phyloP scores from a whole-genome alignment of 352 stramenopile species.

The Pythium vanterpoolii region DNA sequence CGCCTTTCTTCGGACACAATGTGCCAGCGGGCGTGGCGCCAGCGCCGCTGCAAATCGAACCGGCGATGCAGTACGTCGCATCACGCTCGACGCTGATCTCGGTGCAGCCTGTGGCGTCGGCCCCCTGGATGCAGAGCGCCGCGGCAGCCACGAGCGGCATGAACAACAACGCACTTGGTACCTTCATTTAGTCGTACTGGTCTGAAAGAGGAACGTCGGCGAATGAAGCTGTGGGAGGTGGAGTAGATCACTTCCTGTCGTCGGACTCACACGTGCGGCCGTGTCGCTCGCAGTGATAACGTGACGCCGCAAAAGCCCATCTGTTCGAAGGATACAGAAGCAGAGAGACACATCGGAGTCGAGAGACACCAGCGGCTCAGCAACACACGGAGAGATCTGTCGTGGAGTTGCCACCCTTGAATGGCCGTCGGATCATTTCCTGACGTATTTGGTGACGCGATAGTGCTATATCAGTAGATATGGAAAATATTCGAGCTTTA shows the following conservation, averaged over 20 bases:
- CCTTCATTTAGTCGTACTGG: not conserved
- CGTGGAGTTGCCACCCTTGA: not conserved
- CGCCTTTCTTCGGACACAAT: slow-evolving; percentile 56
- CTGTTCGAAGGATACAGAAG: not conserved
- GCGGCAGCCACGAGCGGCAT: not conserved
- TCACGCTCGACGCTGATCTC: slow-evolving; percentile 66
- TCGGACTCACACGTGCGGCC: not conserved
- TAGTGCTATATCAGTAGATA: not conserved
- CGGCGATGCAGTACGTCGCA: slow-evolving; percentile 70
- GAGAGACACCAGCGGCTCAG: no score
- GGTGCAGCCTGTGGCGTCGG: slow-evolving; percentile 30
- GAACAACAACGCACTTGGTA: not conserved
- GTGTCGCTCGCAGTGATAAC: not conserved
- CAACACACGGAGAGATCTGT: not conserved
- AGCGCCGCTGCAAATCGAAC: slow-evolving; percentile 56
- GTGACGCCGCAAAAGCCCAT: not conserved
- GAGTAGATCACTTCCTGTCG: not conserved
- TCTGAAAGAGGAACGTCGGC: not conserved
- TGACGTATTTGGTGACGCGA: not conserved
- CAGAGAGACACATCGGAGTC: not conserved
- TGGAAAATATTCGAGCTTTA: not conserved
- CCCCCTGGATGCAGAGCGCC: not conserved
- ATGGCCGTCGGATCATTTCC: not conserved
- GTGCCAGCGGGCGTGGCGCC: slow-evolving; percentile 35
- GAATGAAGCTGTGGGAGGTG: not conserved